phyloP scores from a whole-genome alignment of 192 early-diverging fungal species.

The Spizellomyces sp. region DNA sequence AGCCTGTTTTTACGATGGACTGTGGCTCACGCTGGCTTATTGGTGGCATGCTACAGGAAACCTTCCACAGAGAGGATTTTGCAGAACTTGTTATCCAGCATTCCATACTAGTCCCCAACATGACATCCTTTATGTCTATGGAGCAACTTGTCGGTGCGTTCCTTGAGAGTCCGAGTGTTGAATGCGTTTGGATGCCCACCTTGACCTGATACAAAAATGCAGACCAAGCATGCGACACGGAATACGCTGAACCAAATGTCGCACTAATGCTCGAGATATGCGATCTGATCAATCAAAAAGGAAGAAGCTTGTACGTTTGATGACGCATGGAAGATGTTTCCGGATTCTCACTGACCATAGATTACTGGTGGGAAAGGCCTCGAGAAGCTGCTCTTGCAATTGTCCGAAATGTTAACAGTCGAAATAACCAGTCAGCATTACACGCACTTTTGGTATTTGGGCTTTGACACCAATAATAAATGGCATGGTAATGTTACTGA shows the following conservation, averaged over 20 bases:
- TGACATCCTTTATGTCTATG: conserved; percentile 36
- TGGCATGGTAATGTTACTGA: conserved; percentile 5
- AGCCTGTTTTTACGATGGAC: too few relatives aligned
- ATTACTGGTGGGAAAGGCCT: conserved; percentile 48
- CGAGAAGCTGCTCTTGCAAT: conserved; percentile 76
- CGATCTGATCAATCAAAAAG: conserved; percentile 91
- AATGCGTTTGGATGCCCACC: not conserved
- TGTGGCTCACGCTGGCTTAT: too few relatives aligned
- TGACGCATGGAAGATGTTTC: not conserved
- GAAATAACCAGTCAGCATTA: conserved; percentile 57
- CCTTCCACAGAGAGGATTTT: too few relatives aligned
- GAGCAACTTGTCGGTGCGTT: conserved; percentile 33
- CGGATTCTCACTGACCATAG: not conserved
- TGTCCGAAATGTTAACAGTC: conserved; percentile 64
- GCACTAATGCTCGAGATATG: conserved; percentile 93
- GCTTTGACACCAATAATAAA: not conserved
- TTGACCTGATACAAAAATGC: not conserved
- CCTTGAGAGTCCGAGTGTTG: not conserved
- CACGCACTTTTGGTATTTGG: conserved; percentile 63
- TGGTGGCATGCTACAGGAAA: too few relatives aligned
- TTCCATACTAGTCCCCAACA: conserved; percentile 4
- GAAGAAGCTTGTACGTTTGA: conserved; percentile 72
- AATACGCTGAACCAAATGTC: conserved; percentile 74
- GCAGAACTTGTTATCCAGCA: not conserved
- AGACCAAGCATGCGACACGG: conserved; percentile 80